These are phyloP conservation scores for Gynandropsis gynandra DNA, from an alignment of 345 rosid genomes.

Conservation along the genomic window DNA sequence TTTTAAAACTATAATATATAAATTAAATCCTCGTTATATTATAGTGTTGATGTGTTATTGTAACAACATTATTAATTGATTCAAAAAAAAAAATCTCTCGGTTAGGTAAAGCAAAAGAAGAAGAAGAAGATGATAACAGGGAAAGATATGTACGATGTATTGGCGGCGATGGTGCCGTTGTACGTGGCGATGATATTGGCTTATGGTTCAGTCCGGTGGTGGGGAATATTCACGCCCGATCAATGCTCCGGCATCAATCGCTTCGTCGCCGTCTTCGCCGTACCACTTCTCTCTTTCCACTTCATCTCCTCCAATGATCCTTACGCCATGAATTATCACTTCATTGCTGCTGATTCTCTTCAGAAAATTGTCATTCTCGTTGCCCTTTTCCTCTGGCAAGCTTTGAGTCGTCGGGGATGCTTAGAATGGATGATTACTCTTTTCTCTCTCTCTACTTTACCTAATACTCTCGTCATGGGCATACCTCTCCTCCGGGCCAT, in stretches of 20 bases:
- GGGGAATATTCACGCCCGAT: conserved; percentile 81
- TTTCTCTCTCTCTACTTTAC: conserved; percentile 72
- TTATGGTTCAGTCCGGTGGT: conserved; percentile 85
- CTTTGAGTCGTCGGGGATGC: conserved; percentile 43
- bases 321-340: conserved; percentile 72
- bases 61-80: too few species aligned
- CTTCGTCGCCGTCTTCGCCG: conserved; percentile 79
- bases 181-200: conserved; percentile 83
- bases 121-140: conserved; percentile 49
- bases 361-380: conserved; percentile 63
- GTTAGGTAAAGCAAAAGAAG: conserved; percentile 13
- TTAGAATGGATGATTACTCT: conserved; percentile 81
- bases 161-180: conserved; percentile 72
- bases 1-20: neutral
- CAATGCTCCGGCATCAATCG: conserved; percentile 89
- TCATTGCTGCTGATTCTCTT: conserved; percentile 76
- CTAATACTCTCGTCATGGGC: conserved; percentile 82
- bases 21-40: too few species aligned
- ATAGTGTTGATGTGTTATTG: too few species aligned
- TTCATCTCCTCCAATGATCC: conserved; percentile 72
- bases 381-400: conserved; percentile 68
- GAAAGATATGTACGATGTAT: conserved; percentile 69
- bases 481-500: conserved; percentile 76
- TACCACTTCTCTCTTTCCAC: conserved; percentile 77
- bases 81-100: neutral